A percentile compares a stretch with the other conserved stretches of the same genome.
phyloP scores from a whole-genome alignment of 2,329 filamentous ascomycete genomes.

The Trichoderma koningiopsis region DNA sequence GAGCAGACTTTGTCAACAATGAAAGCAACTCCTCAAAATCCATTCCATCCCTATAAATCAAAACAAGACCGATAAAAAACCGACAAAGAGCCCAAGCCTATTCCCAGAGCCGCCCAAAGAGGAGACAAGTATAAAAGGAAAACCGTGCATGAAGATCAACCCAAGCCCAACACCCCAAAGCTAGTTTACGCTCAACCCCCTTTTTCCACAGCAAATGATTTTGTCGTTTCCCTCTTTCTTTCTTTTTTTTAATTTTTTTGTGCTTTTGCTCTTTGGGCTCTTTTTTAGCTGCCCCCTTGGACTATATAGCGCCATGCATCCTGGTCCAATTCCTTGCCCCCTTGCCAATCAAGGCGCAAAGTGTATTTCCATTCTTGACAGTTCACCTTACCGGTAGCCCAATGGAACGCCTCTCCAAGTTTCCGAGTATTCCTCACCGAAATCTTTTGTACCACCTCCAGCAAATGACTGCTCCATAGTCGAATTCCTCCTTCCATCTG shows the following conservation, averaged over 20 bases:
- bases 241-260: not conserved
- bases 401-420: constrained; percentile 20
- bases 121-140: constrained; percentile 10
- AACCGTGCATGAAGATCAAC: constrained; percentile 2
- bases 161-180: not conserved
- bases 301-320: not conserved
- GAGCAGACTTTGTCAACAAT: constrained; percentile 18
- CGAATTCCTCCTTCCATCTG: not conserved
- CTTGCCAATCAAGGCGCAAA: not conserved
- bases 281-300: not conserved
- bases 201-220: not conserved
- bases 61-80: not conserved
- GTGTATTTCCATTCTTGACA: constrained; percentile 2
- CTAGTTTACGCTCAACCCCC: not conserved
- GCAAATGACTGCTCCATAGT: constrained; percentile 6
- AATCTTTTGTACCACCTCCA: constrained; percentile 3
- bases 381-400: constrained; percentile 5
- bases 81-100: constrained; percentile 17
- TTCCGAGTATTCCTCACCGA: constrained; percentile 6
- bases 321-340: not conserved
- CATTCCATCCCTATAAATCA: not conserved
- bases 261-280: not conserved
- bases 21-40: constrained; percentile 5
- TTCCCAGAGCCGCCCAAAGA: constrained; percentile 19
- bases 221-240: not conserved